Conservation (phyloP, 768 basidiomycete genomes). For the Ramaria sp. region DNA sequence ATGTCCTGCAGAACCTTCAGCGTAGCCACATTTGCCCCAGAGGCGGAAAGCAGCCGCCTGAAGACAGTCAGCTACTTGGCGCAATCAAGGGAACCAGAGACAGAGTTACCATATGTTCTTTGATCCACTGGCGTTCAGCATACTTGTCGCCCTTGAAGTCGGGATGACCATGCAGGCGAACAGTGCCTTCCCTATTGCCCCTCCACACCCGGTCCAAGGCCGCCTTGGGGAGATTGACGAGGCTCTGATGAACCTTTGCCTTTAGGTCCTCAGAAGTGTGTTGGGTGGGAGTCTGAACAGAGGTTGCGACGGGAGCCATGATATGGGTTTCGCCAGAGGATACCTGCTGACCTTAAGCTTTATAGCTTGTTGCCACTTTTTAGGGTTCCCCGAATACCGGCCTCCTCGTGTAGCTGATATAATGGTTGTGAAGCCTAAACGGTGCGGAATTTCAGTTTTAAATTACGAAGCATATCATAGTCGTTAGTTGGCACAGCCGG, state of each 20-base stretch:
- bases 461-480: no score
- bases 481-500: no score
- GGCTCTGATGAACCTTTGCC: neutral
- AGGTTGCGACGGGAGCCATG: neutral
- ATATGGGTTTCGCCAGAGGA: neutral
- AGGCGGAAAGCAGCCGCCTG: slow-evolving; percentile 1
- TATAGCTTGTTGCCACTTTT: no score
- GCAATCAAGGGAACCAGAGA: neutral
- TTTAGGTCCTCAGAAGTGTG: neutral
- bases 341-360: neutral
- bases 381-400: no score
- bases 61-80: neutral
- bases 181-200: neutral
- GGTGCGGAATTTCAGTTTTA: no score
- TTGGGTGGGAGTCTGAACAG: neutral
- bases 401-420: no score
- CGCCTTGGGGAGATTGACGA: neutral
- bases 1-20: slow-evolving; percentile 1
- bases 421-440: no score
- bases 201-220: slow-evolving; percentile 1
- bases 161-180: neutral
- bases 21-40: slow-evolving; percentile 4
- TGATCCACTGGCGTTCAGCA: slow-evolving; percentile 6
- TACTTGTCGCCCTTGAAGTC: slow-evolving; percentile 7
- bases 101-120: slow-evolving; percentile 1